Percentiles rank a stretch among this genome's conserved stretches.
phyloP scores from a whole-genome alignment of 2,329 filamentous ascomycete species.

The Bipolaris oryzae region DNA sequence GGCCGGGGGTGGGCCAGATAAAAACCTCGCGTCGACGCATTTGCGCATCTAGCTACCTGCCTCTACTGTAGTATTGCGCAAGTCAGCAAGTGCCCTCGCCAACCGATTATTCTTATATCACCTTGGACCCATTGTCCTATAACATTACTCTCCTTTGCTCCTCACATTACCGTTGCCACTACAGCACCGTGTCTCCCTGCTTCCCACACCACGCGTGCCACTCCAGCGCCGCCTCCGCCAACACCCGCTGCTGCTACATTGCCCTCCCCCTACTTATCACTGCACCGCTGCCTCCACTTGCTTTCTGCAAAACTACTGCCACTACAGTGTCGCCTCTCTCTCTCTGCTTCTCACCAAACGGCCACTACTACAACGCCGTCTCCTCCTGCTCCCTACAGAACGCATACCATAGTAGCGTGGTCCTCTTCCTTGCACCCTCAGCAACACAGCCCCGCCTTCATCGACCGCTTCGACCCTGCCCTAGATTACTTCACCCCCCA shows the following conservation, averaged over 20 bases:
- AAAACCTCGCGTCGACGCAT: constrained; percentile 12
- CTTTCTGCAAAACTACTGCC: too few species aligned
- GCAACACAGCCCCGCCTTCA: neutral
- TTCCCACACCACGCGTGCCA: constrained; percentile 1
- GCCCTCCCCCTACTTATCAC: constrained; percentile 14
- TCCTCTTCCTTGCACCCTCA: neutral
- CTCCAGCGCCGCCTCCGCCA: constrained; percentile 6
- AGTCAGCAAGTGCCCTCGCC: constrained; percentile 4
- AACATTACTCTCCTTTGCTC: neutral
- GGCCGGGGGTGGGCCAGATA: constrained; percentile 2
- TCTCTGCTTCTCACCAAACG: too few species aligned
- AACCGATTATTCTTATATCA: neutral
- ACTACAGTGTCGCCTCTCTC: too few species aligned
- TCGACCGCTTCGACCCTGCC: neutral
- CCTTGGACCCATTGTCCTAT: neutral
- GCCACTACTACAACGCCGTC: neutral
- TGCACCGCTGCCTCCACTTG: neutral
- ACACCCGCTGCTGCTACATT: neutral
- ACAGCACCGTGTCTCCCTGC: too few species aligned
- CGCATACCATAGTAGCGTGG: too few species aligned
- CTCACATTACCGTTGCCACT: constrained; percentile 9
- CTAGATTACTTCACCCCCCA: neutral
- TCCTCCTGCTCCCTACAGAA: neutral
- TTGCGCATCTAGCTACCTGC: constrained; percentile 8
- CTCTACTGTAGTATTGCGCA: constrained; percentile 6